A percentile compares a stretch with the other conserved stretches of the same genome.
These are phyloP conservation scores for Lotmaria passim DNA, from an alignment of 208 protist genomes.

Conservation along the genomic window DNA sequence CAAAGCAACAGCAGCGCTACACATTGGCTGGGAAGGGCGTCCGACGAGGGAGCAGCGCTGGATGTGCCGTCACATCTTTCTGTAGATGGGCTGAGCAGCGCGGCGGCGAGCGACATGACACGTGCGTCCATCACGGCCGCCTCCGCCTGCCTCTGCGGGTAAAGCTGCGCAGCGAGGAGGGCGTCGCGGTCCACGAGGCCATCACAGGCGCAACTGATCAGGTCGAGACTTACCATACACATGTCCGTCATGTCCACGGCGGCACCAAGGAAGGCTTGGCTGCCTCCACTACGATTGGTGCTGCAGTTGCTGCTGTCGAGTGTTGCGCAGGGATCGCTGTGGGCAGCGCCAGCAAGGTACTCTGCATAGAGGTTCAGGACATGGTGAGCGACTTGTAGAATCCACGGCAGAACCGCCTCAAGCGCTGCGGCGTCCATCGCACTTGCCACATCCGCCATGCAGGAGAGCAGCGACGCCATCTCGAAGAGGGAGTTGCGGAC, in stretches of 20 bases:
- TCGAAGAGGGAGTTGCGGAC: slow-evolving; percentile 28
- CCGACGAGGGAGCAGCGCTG: background rate
- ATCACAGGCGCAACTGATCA: slow-evolving; percentile 58
- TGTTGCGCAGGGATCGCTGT: no score
- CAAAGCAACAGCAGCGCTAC: slow-evolving; percentile 26
- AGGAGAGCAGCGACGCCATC: slow-evolving; percentile 45
- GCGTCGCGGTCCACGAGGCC: slow-evolving; percentile 42
- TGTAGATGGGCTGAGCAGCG: slow-evolving; percentile 11
- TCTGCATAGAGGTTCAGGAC: slow-evolving; percentile 26
- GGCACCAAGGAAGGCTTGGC: background rate
- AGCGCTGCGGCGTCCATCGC: slow-evolving; percentile 25
- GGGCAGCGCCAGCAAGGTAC: slow-evolving; percentile 5
- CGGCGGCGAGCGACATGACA: slow-evolving; percentile 17
- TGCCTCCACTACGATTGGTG: background rate
- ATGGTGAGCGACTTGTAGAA: slow-evolving; percentile 31
- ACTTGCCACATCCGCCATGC: slow-evolving; percentile 40
- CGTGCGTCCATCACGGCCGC: slow-evolving; percentile 11
- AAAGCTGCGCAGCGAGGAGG: slow-evolving; percentile 16
- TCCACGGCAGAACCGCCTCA: slow-evolving; percentile 31
- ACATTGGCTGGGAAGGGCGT: slow-evolving; percentile 27
- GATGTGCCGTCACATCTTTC: background rate
- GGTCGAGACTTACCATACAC: slow-evolving; percentile 53
- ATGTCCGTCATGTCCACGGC: slow-evolving; percentile 45
- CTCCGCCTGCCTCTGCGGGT: background rate
- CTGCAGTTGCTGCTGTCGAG: background rate